Conservation (phyloP, 1,284 basidiomycete species). For the Entoloma clypeatum region DNA sequence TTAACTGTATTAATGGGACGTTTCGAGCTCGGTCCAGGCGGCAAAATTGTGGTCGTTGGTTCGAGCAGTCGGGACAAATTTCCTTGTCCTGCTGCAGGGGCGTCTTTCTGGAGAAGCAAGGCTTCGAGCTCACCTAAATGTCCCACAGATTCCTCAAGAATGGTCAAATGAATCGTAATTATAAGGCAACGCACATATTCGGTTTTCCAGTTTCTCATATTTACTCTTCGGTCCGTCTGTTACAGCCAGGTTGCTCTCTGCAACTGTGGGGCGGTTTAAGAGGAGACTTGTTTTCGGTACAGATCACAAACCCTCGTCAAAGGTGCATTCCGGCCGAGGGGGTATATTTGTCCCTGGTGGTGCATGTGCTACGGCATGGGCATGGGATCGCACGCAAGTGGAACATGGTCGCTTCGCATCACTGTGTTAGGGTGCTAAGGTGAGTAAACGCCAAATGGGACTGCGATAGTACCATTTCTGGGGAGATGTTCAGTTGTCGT, state of each 20-base stretch:
- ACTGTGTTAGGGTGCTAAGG: conserved; percentile 30
- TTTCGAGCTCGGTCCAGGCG: not conserved
- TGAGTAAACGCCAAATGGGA: conserved; percentile 4
- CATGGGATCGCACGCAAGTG: conserved; percentile 64
- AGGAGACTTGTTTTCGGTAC: not conserved
- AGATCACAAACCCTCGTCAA: conserved; percentile 50
- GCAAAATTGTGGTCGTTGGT: no score
- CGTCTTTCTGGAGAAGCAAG: conserved; percentile 40
- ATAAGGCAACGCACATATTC: conserved; percentile 52
- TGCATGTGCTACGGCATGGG: conserved; percentile 56
- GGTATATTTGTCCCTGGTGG: conserved; percentile 49
- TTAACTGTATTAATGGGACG: conserved; percentile 7
- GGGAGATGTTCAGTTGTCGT: conserved; percentile 13
- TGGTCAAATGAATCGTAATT: conserved; percentile 8
- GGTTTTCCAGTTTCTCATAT: conserved; percentile 58
- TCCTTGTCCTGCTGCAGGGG: conserved; percentile 14
- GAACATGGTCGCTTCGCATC: conserved; percentile 70
- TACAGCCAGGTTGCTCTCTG: conserved; percentile 33
- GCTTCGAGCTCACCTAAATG: conserved; percentile 59
- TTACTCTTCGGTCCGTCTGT: conserved; percentile 52
- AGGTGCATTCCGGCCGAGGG: conserved; percentile 59
- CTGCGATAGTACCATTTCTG: conserved; percentile 58
- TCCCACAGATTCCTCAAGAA: conserved; percentile 5
- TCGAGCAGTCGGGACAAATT: conserved; percentile 6
- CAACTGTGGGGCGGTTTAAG: conserved; percentile 28